Evolutionary conservation across 2,329 filamentous ascomycete genomes (phyloP), one percentile per base, ranked within the genome.

Genomic region (Dichotomopilus funicola): DNA sequence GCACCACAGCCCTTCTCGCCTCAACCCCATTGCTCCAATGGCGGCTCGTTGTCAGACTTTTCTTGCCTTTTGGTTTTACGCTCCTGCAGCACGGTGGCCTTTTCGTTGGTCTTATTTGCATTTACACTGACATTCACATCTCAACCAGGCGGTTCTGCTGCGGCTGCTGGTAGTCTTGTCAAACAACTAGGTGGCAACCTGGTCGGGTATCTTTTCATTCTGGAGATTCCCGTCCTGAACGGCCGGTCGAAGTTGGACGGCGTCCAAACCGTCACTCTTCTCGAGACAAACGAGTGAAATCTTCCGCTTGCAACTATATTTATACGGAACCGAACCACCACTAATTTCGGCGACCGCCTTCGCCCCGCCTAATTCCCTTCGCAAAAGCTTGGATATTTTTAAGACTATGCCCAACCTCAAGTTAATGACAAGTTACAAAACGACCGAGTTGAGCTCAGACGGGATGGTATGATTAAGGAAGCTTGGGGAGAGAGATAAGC

Each of bases 181-280:
- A 80, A 85, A 71, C 85, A 95, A 73, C 83, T 95, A 62, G 90
- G 91, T 63, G 94, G 91, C 62, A 78, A 83, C n/a, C 78, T 97
- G 47, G 74, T 96, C 57, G 92, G 90, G 65, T 97, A 89, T 74
- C 77, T 96, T 61, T 99, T 99, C 78, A 89, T 99, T 67, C 88
- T 97, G 70, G 92, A 97, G 73, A 87, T 99, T 62, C 87, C 91
- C 65, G 92, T 94, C 74, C 83, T 99, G 64, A 89, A 95, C 70
- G 94, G 94, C 64, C 85, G 90, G 65, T 87, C 91, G 61, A 94
- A 95, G 80, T 87, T 99, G 64, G 83, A 86, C 64, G 86, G 86
- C 54, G 72, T 74, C 48, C 90, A 91, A 9, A 86, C 91, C 51
- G 82, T 88, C 70, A 95, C 92, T 44, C 82, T 99, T 40, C 81